Percentiles rank a stretch among this genome's conserved stretches.
These are phyloP conservation scores for Nelumbo lutea DNA, from an alignment of 164 flowering plant species.

Conservation along the genomic window DNA sequence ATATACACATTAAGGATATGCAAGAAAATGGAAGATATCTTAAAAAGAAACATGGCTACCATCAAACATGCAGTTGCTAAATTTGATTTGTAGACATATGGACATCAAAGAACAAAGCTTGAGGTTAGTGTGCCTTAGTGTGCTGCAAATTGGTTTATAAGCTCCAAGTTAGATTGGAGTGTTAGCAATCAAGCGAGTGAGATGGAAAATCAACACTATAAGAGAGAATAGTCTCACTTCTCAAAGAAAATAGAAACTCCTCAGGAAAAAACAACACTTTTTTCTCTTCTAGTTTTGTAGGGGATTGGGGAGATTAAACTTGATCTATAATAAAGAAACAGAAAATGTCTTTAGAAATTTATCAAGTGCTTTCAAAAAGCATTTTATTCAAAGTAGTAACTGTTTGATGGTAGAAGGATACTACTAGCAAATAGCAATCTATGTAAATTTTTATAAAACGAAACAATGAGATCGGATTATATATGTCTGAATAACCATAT, in stretches of 20 bases:
- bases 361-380: constrained; percentile 4
- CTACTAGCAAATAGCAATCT: too few species aligned
- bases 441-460: too few species aligned
- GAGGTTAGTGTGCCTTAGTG: background rate
- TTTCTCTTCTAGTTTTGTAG: background rate
- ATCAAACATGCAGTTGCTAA: background rate
- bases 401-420: background rate
- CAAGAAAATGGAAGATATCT: background rate
- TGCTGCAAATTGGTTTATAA: background rate
- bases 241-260: background rate
- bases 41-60: background rate
- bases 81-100: background rate
- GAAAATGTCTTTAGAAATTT: too few species aligned
- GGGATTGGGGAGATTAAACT: too few species aligned
- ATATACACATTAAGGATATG: background rate
- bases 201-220: too few species aligned
- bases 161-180: too few species aligned
- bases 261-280: too few species aligned
- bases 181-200: too few species aligned
- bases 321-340: too few species aligned
- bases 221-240: too few species aligned
- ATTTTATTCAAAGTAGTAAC: constrained; percentile 2
- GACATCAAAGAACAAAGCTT: background rate
- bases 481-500: too few species aligned
- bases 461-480: too few species aligned